phyloP scores from a whole-genome alignment of 495 filamentous ascomycete species.

The Staphylotrichum tortipilum region DNA sequence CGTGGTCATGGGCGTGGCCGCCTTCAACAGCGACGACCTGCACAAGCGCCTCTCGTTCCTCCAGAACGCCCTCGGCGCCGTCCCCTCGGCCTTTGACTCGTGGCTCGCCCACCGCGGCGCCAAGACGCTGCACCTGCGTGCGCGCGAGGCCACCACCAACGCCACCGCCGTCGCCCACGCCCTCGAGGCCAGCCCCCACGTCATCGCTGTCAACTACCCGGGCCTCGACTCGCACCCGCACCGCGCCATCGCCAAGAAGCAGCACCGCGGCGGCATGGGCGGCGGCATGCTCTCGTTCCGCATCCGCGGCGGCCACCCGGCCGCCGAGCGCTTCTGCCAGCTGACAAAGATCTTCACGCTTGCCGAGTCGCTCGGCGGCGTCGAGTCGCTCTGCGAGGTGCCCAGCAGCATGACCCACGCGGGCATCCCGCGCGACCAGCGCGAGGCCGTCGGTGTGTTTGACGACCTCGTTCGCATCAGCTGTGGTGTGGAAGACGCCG shows the following conservation, averaged over 20 bases:
- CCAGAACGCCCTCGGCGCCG: conserved; percentile 93
- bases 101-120: conserved; percentile 98
- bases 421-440: conserved; percentile 81
- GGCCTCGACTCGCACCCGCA: conserved; percentile 82
- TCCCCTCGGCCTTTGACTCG: conserved; percentile 90
- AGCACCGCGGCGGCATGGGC: conserved; percentile 91
- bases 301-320: conserved; percentile 76
- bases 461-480: conserved; percentile 93
- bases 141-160: conserved; percentile 72
- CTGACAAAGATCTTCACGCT: conserved; percentile 82
- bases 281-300: conserved; percentile 98
- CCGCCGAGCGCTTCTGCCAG: conserved; percentile 89
- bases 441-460: conserved; percentile 88
- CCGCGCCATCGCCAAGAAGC: conserved; percentile 71
- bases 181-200: conserved; percentile 71
- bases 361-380: conserved; percentile 85
- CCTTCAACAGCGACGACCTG: conserved; percentile 81
- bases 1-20: conserved; percentile 95
- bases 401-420: conserved; percentile 94
- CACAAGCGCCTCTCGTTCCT: conserved; percentile 76
- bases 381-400: conserved; percentile 87
- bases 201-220: conserved; percentile 87
- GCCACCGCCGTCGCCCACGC: conserved; percentile 67
- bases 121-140: conserved; percentile 93
- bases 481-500: conserved; percentile 86